Conservation (phyloP, 345 rosid genomes). For the Eucalyptus victrix region DNA sequence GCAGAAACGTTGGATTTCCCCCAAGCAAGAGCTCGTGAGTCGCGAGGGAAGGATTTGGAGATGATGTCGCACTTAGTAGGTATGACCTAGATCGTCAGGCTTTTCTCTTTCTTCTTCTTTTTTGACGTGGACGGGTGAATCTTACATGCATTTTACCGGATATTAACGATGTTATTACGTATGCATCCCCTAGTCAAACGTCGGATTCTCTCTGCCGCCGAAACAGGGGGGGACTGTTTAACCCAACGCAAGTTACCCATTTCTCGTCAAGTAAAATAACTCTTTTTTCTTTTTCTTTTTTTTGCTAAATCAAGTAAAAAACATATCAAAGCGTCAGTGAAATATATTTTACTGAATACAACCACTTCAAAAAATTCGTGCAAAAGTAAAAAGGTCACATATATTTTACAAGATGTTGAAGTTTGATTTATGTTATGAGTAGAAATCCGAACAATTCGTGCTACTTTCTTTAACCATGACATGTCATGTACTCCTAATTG, state of each 20-base stretch:
- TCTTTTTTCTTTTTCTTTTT: not conserved
- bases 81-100: not conserved
- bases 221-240: not conserved
- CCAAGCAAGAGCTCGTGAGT: not conserved
- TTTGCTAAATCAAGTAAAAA: not conserved
- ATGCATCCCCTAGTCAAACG: not conserved
- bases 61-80: not conserved
- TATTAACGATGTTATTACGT: not conserved
- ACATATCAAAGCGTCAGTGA: not conserved
- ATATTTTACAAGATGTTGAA: not conserved
- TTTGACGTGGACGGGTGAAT: not conserved
- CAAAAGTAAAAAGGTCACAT: not conserved
- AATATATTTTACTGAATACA: not conserved
- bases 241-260: not conserved
- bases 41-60: not conserved
- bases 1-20: not conserved
- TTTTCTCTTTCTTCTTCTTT: not conserved
- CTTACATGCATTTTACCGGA: not conserved
- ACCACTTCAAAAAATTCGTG: not conserved
- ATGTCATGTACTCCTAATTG: fast-evolving
- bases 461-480: not conserved
- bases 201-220: not conserved
- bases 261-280: not conserved
- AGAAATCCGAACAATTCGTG: fast-evolving
- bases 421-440: not conserved